Evolutionary conservation across 2,329 filamentous ascomycete species (phyloP).

Genomic region (Pochonia chlamydosporia): DNA sequence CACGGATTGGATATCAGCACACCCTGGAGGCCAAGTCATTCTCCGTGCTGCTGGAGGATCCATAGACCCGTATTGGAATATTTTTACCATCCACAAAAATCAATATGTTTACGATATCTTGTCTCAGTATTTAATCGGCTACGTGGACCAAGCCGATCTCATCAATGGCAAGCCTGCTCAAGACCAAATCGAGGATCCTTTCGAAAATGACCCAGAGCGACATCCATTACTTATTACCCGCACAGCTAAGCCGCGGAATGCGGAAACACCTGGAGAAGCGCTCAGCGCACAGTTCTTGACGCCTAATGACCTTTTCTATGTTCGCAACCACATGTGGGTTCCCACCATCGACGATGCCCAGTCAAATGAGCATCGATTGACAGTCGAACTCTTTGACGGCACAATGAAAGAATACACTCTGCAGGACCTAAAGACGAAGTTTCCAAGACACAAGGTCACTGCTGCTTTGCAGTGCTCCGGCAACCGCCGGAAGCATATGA

Average conservation of each 20-base stretch:
- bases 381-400: slow-evolving; percentile 51
- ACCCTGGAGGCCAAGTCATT: slow-evolving; percentile 64
- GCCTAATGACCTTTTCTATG: slow-evolving; percentile 50
- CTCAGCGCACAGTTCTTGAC: slow-evolving; percentile 47
- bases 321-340: slow-evolving; percentile 61
- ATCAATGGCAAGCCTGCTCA: slow-evolving; percentile 48
- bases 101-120: slow-evolving; percentile 60
- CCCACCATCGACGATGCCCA: slow-evolving; percentile 36
- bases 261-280: slow-evolving; percentile 48
- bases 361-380: slow-evolving; percentile 38
- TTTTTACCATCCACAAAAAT: slow-evolving; percentile 63
- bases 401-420: slow-evolving; percentile 47
- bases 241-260: slow-evolving; percentile 54
- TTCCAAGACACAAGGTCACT: slow-evolving; percentile 44
- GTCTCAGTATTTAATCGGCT: slow-evolving; percentile 58
- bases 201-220: slow-evolving; percentile 46
- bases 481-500: slow-evolving; percentile 56
- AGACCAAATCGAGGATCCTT: slow-evolving; percentile 55
- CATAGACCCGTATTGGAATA: slow-evolving; percentile 64
- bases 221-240: slow-evolving; percentile 45
- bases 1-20: slow-evolving; percentile 59
- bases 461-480: slow-evolving; percentile 56
- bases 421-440: slow-evolving; percentile 45
- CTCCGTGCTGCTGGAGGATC: slow-evolving; percentile 58
- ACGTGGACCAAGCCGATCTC: slow-evolving; percentile 53